Evolutionary conservation across 2,329 filamentous ascomycete genomes (phyloP).

Genomic region (Scorias spongiosa): DNA sequence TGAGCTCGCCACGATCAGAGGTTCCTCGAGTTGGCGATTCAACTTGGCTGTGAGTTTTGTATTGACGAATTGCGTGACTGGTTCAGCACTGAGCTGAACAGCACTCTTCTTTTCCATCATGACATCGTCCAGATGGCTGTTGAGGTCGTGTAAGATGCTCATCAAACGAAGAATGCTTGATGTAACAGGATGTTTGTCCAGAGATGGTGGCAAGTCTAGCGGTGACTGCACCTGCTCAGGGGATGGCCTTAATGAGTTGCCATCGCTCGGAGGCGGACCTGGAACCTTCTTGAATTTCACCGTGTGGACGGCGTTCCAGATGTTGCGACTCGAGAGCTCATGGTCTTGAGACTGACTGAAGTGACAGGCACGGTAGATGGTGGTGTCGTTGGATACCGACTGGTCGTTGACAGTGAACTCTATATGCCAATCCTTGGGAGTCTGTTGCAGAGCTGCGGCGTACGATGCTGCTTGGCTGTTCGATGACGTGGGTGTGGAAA

Average conservation of each 20-base stretch:
- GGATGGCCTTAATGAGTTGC: constrained; percentile 25
- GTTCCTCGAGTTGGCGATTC: constrained; percentile 91
- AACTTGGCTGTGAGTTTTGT: constrained; percentile 96
- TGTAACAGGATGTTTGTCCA: constrained; percentile 71
- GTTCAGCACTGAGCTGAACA: constrained; percentile 60
- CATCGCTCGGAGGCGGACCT: constrained; percentile 64
- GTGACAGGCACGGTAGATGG: constrained; percentile 88
- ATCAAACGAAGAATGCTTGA: constrained; percentile 76
- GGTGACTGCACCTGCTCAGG: constrained; percentile 36
- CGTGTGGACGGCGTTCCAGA: constrained; percentile 82
- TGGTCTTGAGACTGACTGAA: constrained; percentile 46
- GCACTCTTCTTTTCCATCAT: constrained; percentile 60
- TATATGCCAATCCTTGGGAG: constrained; percentile 91
- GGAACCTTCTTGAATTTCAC: constrained; percentile 81
- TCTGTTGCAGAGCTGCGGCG: constrained; percentile 63
- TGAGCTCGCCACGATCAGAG: constrained; percentile 89
- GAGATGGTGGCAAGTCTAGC: constrained; percentile 55
- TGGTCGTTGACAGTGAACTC: constrained; percentile 82
- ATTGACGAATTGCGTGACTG: constrained; percentile 89
- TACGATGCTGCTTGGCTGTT: constrained; percentile 55
- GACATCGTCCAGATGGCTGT: constrained; percentile 85
- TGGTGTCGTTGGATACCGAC: constrained; percentile 77
- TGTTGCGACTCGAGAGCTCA: constrained; percentile 49
- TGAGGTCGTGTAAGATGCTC: constrained; percentile 81
- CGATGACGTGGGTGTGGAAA: constrained; percentile 33